Base-by-base conservation (phyloP, 371 early-diverging fungal species). In the Mucor circinelloides region DNA sequence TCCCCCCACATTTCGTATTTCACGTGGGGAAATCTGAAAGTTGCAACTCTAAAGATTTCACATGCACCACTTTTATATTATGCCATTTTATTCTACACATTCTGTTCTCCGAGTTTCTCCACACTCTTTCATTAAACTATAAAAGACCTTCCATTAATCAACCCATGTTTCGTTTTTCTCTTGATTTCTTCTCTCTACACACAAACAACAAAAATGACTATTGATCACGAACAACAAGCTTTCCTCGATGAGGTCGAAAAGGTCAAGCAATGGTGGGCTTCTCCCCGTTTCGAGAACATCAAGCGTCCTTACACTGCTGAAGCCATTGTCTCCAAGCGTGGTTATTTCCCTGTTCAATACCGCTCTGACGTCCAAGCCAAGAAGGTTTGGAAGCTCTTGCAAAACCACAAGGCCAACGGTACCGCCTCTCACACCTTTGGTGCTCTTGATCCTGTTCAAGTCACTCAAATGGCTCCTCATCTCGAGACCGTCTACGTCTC, bases 401-500 rank as follows among this genome's bases (percentile, higher is more conserved):
- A 92, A 75, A 74, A 81, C 55, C 95, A 95, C 85, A 90, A 94
- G 76, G 78, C 76, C 54, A 87, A 84, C 72, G 85, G 88, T 67
- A 95, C 96, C 19, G 90, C 95, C 34, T 90, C 94, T 48, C 91
- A 92, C 83, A 98, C 98, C 58, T 98, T 96, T 75, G 98, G 98
- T 59, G 88, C 92, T 44, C 85, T 97, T 44, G 97, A 97, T 76
- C 94, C 96, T 38, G 89, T 96, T 68, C 96, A 95, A 84, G 94
- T 97, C 44, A 88, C 93, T 42, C 97, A 96, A 83, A 98, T 98
- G 98, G 95, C 94, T 61, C 94, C 96, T 81, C 94, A 95, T 82
- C 85, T 97, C 68, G 97, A 98, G 73, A 97, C 98, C 32, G 93
- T 97, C 73, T 98, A 98, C 78, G 97, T 98, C 10, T 94, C 94